These are phyloP conservation scores for Podospora conica DNA, from an alignment of 495 filamentous ascomycete species.

Conservation along the genomic window DNA sequence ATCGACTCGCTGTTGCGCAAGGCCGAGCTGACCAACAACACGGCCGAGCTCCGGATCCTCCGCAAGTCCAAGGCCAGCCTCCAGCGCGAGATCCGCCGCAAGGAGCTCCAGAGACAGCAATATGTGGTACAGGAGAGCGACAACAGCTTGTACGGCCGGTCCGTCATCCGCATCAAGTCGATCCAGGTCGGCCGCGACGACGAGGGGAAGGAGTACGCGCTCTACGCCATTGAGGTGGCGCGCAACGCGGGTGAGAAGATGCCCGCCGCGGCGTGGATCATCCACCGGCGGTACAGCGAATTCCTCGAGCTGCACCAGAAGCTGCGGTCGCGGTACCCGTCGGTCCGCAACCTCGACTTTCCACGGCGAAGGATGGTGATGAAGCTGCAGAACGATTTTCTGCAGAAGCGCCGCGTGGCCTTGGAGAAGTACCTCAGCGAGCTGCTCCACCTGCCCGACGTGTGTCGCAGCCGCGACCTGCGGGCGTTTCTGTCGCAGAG, in stretches of 20 bases:
- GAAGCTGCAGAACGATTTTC: constrained; percentile 92
- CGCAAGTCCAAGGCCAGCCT: constrained; percentile 91
- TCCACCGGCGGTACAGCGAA: constrained; percentile 84
- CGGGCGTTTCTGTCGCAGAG: constrained; percentile 91
- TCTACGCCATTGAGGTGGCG: constrained; percentile 89
- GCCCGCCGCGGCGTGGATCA: constrained; percentile 75
- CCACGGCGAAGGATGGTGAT: constrained; percentile 86
- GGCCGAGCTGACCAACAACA: constrained; percentile 95
- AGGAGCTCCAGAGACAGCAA: constrained; percentile 93
- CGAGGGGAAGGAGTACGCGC: constrained; percentile 86
- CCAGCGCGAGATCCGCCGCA: constrained; percentile 83
- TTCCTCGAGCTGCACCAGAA: constrained; percentile 94
- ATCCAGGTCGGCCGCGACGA: constrained; percentile 89
- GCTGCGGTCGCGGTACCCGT: constrained; percentile 73
- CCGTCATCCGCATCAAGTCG: constrained; percentile 79
- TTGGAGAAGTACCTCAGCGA: constrained; percentile 83
- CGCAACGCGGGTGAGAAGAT: constrained; percentile 85
- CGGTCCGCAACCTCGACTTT: constrained; percentile 84
- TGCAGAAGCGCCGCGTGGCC: constrained; percentile 76
- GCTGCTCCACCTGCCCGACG: constrained; percentile 79
- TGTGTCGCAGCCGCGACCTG: constrained; percentile 88
- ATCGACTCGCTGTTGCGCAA: constrained; percentile 88
- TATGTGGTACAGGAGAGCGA: constrained; percentile 97
- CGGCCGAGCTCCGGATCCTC: constrained; percentile 83
- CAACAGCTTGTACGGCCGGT: constrained; percentile 91